Base-by-base conservation (phyloP, 2,329 filamentous ascomycete genomes). In the Parastagonospora nodorum region DNA sequence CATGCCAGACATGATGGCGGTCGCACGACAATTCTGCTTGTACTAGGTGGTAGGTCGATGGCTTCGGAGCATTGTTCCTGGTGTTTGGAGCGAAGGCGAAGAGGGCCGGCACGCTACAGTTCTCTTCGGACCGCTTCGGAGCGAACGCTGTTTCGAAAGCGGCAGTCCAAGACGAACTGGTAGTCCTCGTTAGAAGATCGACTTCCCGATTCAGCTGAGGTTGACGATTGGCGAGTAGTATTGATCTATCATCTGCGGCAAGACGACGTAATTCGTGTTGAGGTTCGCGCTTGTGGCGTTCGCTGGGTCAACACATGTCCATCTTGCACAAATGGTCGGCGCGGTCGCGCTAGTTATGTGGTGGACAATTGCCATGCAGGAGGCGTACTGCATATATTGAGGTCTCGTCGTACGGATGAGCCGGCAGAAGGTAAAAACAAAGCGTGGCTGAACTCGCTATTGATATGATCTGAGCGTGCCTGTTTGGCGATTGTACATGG, bases 141-240 rank as follows among this genome's bases (percentile, higher is more conserved):
- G 16, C 27, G 14, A 42, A 11, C 15, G 7, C 30, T 31, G 27
- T 14, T 4, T 19, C 42, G 15, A 45, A 36, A 36, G n/a, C 12
- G 33, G 43, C 15, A 39, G 43, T 38, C 14, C 15, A 24, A 51
- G 31, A 45, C 45, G 45, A 38, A 47, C 19, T 42, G 9, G 32
- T 37, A 36, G 37, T 27, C 8, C 27, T 39, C 37, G 27, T 16
- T 12, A 16, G 8, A 27, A 5, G 37, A 39, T 39, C 37, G 37
- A 39, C 37, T n/a, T 39, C 19, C 37, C 15, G 8, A 39, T 39
- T 27, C 37, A 30, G 33, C 31, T 43, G 36, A 37, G 27, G 15
- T 16, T 39, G 35, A 47, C 40, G 51, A 45, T 48, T 49, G 50
- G 42, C 50, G 39, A 49, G 46, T 45, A 43, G 31, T 15, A 8